Base-by-base conservation (phyloP, 768 basidiomycete genomes). In the Boletus vermiculosoides region DNA sequence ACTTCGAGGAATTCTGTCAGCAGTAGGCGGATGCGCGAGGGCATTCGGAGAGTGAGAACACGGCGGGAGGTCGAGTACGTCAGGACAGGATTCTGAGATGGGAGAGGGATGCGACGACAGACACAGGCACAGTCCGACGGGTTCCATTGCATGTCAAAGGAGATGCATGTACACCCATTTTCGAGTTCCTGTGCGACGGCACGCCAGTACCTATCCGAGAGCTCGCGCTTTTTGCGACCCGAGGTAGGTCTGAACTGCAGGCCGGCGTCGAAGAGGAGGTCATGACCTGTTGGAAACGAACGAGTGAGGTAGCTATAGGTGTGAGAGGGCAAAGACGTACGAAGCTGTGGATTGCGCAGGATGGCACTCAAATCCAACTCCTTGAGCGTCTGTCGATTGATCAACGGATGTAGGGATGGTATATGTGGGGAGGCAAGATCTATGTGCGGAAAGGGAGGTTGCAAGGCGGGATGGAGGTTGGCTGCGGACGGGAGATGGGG, bases 361-460 rank as follows among this genome's bases (percentile, higher is more conserved):
- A 96, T 94, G 52, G 87, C 83, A 56, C 87, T 83, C 20, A 96
- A 77, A 70, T 97, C 93, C 50, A 97, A 78, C 67, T 94, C 91
- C 66, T 84, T 86, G 63, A 97, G 78, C 1, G 92, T 92, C 44
- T 85, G 83, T 39, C 89, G 81, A 66, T 91, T 94, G 69, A 96
- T 90, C 42, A 88, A 81, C 0, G 94, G 92, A 33, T 80, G 77
- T 42, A 82, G 73, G 36, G 88, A 77, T 8, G 90, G 91, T 57
- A 91, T 82, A 60, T 85, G 82, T 4, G 82, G 77, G 2, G 77
- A 75, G 16, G 69, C 41, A 12, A 76, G 75, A 64, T 80, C 79
- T 52, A 78, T 69, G 45, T 75, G 63, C 1, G 73, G 67, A 33
- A 67, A 60, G 2, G 70, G 60, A 3, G 75, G 60, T 63, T 72